phyloP scores from a whole-genome alignment of 768 basidiomycete genomes.

The Rhizopogon rudus region DNA sequence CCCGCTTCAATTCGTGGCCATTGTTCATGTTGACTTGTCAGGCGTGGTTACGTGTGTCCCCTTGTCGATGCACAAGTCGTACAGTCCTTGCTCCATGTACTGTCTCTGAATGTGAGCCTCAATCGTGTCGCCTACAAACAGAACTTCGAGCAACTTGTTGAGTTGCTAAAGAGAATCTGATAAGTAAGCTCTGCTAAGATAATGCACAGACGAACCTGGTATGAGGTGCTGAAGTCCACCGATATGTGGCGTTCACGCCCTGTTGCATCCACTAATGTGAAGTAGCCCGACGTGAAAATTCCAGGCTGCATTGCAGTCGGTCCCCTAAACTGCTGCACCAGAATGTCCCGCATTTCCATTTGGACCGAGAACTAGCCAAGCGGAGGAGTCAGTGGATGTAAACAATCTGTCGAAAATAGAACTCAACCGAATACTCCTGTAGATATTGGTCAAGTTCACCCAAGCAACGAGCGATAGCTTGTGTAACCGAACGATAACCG shows the following conservation, averaged over 20 bases:
- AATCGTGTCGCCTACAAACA: too few species aligned
- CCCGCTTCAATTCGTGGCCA: constrained; percentile 22
- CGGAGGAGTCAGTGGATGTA: not conserved
- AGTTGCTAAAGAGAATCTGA: constrained; percentile 11
- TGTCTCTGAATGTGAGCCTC: constrained; percentile 20
- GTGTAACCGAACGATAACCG: not conserved
- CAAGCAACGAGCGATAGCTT: not conserved
- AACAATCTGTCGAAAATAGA: not conserved
- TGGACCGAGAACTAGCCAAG: not conserved
- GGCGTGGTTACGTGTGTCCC: constrained; percentile 17
- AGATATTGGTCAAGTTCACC: not conserved
- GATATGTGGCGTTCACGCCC: constrained; percentile 15
- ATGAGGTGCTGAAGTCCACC: constrained; percentile 20
- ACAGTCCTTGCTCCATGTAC: constrained; percentile 16
- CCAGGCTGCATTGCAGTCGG: constrained; percentile 15
- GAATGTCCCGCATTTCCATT: not conserved
- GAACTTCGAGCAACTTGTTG: too few species aligned
- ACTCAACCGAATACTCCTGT: not conserved
- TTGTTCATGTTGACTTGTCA: constrained; percentile 14
- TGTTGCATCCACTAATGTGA: constrained; percentile 7
- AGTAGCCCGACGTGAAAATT: constrained; percentile 8
- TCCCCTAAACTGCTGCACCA: constrained; percentile 7
- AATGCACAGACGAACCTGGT: constrained; percentile 9
- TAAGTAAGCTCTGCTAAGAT: not conserved
- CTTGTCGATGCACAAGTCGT: constrained; percentile 18